phyloP scores from a whole-genome alignment of 1,139 yeast genomes.

The Scheffersomyces insectosa region DNA sequence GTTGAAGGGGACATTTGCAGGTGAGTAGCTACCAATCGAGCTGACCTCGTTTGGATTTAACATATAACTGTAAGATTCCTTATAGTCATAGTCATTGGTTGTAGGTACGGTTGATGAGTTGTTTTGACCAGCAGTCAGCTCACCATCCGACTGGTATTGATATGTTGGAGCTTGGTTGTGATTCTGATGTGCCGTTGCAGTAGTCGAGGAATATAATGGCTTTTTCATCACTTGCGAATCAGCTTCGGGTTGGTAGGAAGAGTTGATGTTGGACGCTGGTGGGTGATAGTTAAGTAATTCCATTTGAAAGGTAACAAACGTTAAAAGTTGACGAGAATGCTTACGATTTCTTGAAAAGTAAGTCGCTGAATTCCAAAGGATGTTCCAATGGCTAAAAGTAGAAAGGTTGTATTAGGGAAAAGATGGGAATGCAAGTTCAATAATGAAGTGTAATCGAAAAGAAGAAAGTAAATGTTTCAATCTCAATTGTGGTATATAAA shows the following conservation, averaged over 20 bases:
- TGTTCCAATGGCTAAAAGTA: neutral
- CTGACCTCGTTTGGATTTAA: conserved; percentile 7
- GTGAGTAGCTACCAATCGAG: conserved; percentile 8
- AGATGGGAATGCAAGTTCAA: neutral
- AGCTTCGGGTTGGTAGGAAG: conserved; percentile 6
- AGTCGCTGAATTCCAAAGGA: neutral
- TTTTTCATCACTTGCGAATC: conserved; percentile 7
- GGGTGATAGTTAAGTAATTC: conserved; percentile 11
- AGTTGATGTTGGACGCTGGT: neutral
- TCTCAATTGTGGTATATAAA: too few species aligned
- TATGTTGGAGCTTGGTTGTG: conserved; percentile 5
- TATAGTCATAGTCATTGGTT: conserved; percentile 10
- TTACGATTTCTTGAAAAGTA: too few species aligned
- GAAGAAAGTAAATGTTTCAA: too few species aligned
- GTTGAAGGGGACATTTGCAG: conserved; percentile 10
- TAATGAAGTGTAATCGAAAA: too few species aligned
- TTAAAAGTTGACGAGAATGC: too few species aligned
- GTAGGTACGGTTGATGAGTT: conserved; percentile 3
- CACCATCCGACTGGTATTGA: conserved; percentile 9
- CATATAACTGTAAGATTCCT: conserved; percentile 12
- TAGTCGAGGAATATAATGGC: neutral
- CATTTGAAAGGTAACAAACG: conserved; percentile 3
- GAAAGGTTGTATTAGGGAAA: neutral
- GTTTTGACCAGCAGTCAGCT: conserved; percentile 4
- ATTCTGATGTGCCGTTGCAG: neutral